A percentile compares a stretch with the other conserved stretches of the same genome.
phyloP scores from a whole-genome alignment of 768 basidiomycete species.

The Suillus subaureus region DNA sequence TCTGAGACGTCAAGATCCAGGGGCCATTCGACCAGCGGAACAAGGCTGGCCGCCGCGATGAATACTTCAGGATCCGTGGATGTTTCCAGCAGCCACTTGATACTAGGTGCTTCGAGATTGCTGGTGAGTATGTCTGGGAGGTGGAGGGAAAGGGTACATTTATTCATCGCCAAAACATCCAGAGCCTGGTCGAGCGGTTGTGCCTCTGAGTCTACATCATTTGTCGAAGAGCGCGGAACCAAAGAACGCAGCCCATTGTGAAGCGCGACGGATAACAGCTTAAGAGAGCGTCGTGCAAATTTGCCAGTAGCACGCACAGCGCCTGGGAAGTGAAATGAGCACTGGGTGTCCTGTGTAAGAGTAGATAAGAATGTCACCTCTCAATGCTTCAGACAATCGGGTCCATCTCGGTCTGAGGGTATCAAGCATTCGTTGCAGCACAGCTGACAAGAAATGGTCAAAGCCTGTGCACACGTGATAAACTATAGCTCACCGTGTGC shows the following conservation, averaged over 20 bases:
- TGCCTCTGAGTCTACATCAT: not conserved
- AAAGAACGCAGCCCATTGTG: not conserved
- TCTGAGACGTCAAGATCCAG: not conserved
- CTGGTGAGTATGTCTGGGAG: not conserved
- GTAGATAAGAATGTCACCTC: not conserved
- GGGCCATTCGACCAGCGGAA: conserved; percentile 16
- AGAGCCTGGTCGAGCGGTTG: not conserved
- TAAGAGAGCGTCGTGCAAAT: not conserved
- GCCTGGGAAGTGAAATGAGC: not conserved
- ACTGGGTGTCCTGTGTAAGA: not conserved
- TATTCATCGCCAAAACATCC: not conserved
- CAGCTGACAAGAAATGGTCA: not conserved
- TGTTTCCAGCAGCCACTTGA: conserved; percentile 21
- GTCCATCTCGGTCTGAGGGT: not conserved
- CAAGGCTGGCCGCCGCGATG: conserved; percentile 7
- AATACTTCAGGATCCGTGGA: conserved; percentile 17
- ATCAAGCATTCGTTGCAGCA: not conserved
- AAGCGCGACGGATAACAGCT: not conserved
- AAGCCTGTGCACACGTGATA: not conserved
- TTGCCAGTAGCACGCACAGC: not conserved
- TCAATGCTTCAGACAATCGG: not conserved
- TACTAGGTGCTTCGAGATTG: not conserved
- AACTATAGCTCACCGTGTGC: not conserved
- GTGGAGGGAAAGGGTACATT: not conserved
- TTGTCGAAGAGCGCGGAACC: not conserved